A percentile compares a stretch with the other conserved stretches of the same genome.
These are phyloP conservation scores for Ilyonectria robusta DNA, from an alignment of 2,329 filamentous ascomycete genomes.

Conservation along the genomic window DNA sequence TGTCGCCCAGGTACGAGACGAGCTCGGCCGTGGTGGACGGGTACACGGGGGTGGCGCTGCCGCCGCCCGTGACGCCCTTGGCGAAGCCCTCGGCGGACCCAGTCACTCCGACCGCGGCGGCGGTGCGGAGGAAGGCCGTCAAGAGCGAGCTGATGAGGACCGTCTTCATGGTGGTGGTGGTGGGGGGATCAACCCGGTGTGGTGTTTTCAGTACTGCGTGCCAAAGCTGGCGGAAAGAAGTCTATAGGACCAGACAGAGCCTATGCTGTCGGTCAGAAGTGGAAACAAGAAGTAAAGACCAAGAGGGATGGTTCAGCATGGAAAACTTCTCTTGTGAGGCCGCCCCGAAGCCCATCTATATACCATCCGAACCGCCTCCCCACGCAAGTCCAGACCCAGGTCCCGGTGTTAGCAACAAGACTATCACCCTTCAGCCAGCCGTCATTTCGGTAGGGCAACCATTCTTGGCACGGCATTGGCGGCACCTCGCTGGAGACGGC, in stretches of 20 bases:
- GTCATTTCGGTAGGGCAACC: constrained; percentile 17
- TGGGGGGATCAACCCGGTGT: neutral
- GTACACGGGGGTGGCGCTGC: constrained; percentile 66
- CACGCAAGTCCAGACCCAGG: neutral
- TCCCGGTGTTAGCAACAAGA: neutral
- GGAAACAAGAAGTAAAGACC: constrained; percentile 8
- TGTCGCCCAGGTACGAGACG: constrained; percentile 70
- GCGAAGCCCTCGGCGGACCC: constrained; percentile 60
- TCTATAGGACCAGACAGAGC: constrained; percentile 30
- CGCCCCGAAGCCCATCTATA: constrained; percentile 11
- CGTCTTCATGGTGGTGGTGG: constrained; percentile 29
- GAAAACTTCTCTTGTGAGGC: neutral
- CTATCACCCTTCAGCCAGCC: constrained; percentile 5
- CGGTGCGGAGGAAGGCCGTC: constrained; percentile 50
- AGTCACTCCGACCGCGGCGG: constrained; percentile 58
- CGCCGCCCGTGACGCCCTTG: constrained; percentile 72
- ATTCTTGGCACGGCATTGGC: constrained; percentile 40
- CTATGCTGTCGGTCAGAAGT: constrained; percentile 30
- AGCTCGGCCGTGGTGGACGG: constrained; percentile 69
- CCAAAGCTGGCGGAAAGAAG: neutral
- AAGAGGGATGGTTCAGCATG: constrained; percentile 1
- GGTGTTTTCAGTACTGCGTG: neutral
- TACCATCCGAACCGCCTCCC: neutral
- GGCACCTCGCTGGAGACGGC: constrained; percentile 19
- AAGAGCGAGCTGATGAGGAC: constrained; percentile 38